Conservation (phyloP, 495 filamentous ascomycete species). For the Penicillium coffeae region DNA sequence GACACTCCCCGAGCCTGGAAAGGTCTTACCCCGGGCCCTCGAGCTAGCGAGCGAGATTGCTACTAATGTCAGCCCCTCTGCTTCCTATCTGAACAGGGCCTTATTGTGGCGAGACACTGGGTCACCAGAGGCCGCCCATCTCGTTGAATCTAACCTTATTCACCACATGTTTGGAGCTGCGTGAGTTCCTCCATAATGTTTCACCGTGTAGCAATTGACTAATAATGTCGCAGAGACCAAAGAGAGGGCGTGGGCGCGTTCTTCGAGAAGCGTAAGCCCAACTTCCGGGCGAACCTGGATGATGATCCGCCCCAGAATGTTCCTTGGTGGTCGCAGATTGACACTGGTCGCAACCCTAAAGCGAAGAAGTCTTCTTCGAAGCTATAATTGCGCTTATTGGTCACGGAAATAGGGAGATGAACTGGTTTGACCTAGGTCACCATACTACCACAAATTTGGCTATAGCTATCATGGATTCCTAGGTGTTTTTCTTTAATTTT, state of each 20-base stretch:
- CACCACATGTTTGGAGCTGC: slow-evolving; percentile 49
- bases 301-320: slow-evolving; percentile 22
- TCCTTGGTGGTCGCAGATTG: slow-evolving; percentile 33
- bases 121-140: slow-evolving; percentile 53
- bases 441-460: no score
- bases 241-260: slow-evolving; percentile 46
- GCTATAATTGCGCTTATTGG: slow-evolving; percentile 31
- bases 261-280: slow-evolving; percentile 47
- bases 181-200: slow-evolving; percentile 13
- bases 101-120: slow-evolving; percentile 57
- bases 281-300: slow-evolving; percentile 45
- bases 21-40: slow-evolving; percentile 53
- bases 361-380: slow-evolving; percentile 22
- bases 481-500: no score
- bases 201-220: not conserved
- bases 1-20: slow-evolving; percentile 41
- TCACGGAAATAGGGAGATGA: no score
- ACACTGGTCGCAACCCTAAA: slow-evolving; percentile 25
- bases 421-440: no score
- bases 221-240: slow-evolving; percentile 32
- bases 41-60: slow-evolving; percentile 56
- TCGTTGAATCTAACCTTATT: slow-evolving; percentile 55
- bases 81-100: slow-evolving; percentile 53
- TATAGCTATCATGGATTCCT: no score
- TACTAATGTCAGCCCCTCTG: slow-evolving; percentile 53